Percentiles rank a stretch among this genome's conserved stretches.
These are phyloP conservation scores for Aeschynomene evenia DNA, from an alignment of 306 rosid genomes.

Conservation along the genomic window DNA sequence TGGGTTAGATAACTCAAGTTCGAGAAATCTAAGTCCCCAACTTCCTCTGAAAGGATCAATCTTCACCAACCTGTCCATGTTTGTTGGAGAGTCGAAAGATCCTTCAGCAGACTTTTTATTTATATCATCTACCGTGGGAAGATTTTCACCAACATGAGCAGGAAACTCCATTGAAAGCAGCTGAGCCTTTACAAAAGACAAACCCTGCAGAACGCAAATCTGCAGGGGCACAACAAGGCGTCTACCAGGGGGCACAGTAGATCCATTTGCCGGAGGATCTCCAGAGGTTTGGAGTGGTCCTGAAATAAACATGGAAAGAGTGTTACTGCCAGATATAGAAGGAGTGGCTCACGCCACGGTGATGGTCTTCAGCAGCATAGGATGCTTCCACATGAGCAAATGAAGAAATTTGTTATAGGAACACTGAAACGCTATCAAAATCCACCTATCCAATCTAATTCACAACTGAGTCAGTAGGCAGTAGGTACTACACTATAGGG, in stretches of 20 bases:
- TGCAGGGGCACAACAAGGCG: conserved; percentile 88
- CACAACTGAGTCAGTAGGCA: no score
- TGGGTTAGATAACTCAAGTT: conserved; percentile 89
- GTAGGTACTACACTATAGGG: no score
- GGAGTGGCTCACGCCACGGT: background rate
- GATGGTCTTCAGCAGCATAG: conserved; percentile 8
- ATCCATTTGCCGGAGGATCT: conserved; percentile 49
- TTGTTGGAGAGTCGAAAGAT: conserved; percentile 43
- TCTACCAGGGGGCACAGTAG: conserved; percentile 79
- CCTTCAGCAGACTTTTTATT: conserved; percentile 43
- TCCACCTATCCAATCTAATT: no score
- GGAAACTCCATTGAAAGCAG: conserved; percentile 99
- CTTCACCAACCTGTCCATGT: conserved; percentile 81
- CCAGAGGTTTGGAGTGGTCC: conserved; percentile 59
- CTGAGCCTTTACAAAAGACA: conserved; percentile 90
- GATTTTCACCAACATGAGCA: conserved; percentile 79
- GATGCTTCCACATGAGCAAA: conserved; percentile 20
- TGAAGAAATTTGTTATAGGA: background rate
- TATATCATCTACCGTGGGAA: conserved; percentile 51
- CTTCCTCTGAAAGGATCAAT: conserved; percentile 92
- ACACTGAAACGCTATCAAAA: no score
- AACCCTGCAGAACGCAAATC: conserved; percentile 88
- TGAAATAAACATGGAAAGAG: conserved; percentile 37
- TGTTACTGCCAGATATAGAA: conserved; percentile 20
- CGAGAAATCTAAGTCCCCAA: conserved; percentile 92